phyloP scores from a whole-genome alignment of 192 early-diverging fungal species.

The Coemansia sp. region DNA sequence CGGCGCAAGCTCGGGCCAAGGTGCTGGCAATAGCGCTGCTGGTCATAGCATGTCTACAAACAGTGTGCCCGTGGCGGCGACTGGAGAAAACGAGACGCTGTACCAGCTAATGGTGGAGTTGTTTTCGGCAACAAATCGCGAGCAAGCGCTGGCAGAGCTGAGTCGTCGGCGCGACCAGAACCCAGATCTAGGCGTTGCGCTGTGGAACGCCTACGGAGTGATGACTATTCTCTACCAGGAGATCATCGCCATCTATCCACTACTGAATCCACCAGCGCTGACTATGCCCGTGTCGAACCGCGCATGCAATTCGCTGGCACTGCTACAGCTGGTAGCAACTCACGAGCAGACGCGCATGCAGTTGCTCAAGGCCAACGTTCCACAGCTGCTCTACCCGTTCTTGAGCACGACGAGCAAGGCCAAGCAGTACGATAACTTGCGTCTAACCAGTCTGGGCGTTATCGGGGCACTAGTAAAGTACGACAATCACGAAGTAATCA shows the following conservation, averaged over 20 bases:
- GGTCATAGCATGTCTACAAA: constrained; percentile 3
- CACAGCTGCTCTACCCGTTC: constrained; percentile 97
- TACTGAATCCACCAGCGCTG: constrained; percentile 82
- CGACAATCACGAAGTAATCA: constrained; percentile 95
- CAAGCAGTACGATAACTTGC: constrained; percentile 93
- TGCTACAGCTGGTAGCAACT: constrained; percentile 94
- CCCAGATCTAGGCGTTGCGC: constrained; percentile 91
- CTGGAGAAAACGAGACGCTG: constrained; percentile 73
- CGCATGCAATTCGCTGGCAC: constrained; percentile 93
- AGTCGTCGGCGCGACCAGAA: constrained; percentile 94
- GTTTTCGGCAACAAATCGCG: constrained; percentile 72
- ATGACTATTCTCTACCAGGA: constrained; percentile 95
- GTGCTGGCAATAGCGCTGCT: not conserved
- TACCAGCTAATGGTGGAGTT: constrained; percentile 86
- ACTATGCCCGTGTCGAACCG: constrained; percentile 89
- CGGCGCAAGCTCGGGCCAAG: not conserved
- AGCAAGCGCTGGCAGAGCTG: constrained; percentile 89
- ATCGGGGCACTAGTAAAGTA: constrained; percentile 98
- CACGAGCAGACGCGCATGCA: constrained; percentile 85
- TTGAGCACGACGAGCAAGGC: constrained; percentile 95
- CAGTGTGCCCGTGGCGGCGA: not conserved
- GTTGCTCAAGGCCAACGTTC: constrained; percentile 81
- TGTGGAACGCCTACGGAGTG: constrained; percentile 98
- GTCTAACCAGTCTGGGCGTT: constrained; percentile 91
- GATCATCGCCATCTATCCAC: constrained; percentile 93